These are phyloP conservation scores for Arabidopsis thaliana DNA, from an alignment of 345 rosid species.

Conservation along the genomic window TAIR10.1 NC_003074.8:21741001-21741500, in stretches of 20 bases:
- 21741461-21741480: conserved; percentile 58
- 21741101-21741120: conserved; percentile 82
- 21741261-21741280: conserved; percentile 9
- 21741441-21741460: conserved; percentile 72
- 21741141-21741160: conserved; percentile 85
- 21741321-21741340: conserved; percentile 91
- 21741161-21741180: conserved; percentile 84
- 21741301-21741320: conserved; percentile 74
- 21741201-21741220: conserved; percentile 30
- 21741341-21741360: conserved; percentile 50
- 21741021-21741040: too few relatives aligned
- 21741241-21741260: neutral
- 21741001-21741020: too few relatives aligned
- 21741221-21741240: neutral
- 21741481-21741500: neutral
- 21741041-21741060: too few relatives aligned
- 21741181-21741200: conserved; percentile 88
- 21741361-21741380: conserved; percentile 2
- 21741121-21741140: conserved; percentile 63
- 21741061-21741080: conserved; percentile 2
- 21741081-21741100: conserved; percentile 24
- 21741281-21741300: conserved; percentile 49
- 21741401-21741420: conserved; percentile 29
- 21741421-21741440: conserved; percentile 89
- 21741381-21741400: neutral